Conservation (phyloP, 1,139 yeast genomes). For the Entelexis paramagnoliae region DNA sequence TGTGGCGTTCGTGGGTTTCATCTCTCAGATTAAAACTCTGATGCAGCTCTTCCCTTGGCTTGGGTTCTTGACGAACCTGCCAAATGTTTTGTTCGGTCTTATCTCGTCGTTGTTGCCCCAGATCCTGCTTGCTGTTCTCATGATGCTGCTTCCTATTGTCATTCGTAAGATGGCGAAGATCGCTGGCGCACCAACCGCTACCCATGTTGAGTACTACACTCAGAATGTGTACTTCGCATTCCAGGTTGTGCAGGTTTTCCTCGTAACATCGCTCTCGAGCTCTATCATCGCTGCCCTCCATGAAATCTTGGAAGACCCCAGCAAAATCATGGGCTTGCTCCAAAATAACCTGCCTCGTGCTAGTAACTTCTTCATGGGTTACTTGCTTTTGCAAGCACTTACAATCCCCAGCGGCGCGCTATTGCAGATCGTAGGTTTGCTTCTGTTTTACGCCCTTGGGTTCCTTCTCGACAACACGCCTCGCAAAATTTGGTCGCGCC, state of each 20-base stretch:
- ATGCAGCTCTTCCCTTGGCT: constrained; percentile 42
- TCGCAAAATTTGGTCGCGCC: constrained; percentile 74
- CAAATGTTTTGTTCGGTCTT: constrained; percentile 51
- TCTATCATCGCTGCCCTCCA: constrained; percentile 72
- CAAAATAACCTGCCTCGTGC: constrained; percentile 77
- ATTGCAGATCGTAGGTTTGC: constrained; percentile 64
- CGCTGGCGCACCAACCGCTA: constrained; percentile 60
- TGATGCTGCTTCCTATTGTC: constrained; percentile 74
- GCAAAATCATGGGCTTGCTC: constrained; percentile 54
- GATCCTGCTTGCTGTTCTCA: constrained; percentile 65
- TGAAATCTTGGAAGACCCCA: constrained; percentile 51
- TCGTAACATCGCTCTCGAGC: constrained; percentile 72
- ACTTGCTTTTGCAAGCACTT: constrained; percentile 66
- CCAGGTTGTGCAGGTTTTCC: constrained; percentile 71
- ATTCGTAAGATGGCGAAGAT: constrained; percentile 63
- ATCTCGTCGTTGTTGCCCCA: constrained; percentile 83
- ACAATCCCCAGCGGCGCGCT: constrained; percentile 70
- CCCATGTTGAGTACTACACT: constrained; percentile 66
- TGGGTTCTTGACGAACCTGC: constrained; percentile 53
- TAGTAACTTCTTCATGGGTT: constrained; percentile 66
- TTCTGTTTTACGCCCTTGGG: constrained; percentile 62
- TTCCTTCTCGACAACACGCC: constrained; percentile 65
- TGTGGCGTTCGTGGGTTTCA: constrained; percentile 88
- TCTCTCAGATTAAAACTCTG: constrained; percentile 67
- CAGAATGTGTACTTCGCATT: constrained; percentile 83